Evolutionary conservation across 371 early-diverging fungal species (phyloP).

Genomic region (Mortierella sp.): DNA sequence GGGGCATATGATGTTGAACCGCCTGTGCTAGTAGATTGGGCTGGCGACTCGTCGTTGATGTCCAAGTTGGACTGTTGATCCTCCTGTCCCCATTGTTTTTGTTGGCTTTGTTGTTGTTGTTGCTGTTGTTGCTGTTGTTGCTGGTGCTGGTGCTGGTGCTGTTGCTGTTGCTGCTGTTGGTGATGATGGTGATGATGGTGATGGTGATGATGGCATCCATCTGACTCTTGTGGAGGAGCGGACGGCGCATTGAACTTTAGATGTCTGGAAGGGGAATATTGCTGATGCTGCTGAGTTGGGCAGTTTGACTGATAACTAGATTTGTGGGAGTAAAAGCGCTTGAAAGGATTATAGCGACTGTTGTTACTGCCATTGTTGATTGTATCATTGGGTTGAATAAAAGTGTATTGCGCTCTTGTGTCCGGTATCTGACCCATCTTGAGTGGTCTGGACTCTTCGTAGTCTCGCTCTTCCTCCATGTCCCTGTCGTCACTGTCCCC

Average conservation of each 20-base stretch:
- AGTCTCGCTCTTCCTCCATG: constrained; percentile 30
- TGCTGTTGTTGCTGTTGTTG: not conserved
- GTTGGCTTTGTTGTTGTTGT: too few species aligned
- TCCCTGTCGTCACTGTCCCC: not conserved
- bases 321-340: not conserved
- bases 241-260: not conserved
- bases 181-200: too few species aligned
- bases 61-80: not conserved
- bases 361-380: not conserved
- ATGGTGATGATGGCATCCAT: not conserved
- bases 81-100: too few species aligned
- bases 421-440: constrained; percentile 38
- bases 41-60: not conserved
- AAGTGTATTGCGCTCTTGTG: constrained; percentile 36
- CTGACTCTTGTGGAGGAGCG: not conserved
- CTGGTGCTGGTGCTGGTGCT: not conserved
- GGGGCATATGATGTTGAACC: constrained; percentile 7
- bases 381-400: constrained; percentile 37
- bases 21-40: not conserved
- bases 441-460: constrained; percentile 43
- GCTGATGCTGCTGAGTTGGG: not conserved
- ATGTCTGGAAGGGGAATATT: not conserved
- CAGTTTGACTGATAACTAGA: not conserved
- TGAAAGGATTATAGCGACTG: not conserved
- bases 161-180: not conserved